A percentile compares a stretch with the other conserved stretches of the same genome.
Evolutionary conservation across 768 basidiomycete genomes (phyloP).

Genomic region (Mycena rosella): DNA sequence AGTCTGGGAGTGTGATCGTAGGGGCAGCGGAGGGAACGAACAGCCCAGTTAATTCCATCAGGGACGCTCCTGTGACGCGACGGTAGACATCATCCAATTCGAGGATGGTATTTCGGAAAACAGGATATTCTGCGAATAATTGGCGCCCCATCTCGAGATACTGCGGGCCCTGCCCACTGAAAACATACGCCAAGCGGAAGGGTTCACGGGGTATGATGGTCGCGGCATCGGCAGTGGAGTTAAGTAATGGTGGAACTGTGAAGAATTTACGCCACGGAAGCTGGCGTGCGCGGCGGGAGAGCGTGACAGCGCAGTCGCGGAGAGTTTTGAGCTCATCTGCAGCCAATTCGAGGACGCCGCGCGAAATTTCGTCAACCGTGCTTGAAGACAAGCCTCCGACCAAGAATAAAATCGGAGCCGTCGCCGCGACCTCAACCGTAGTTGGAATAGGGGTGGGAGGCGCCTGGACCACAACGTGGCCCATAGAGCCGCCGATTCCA

Average conservation of each 20-base stretch:
- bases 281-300: constrained; percentile 35
- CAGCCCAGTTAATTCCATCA: constrained; percentile 45
- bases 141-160: constrained; percentile 50
- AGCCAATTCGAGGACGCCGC: neutral
- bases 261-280: constrained; percentile 36
- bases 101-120: constrained; percentile 46
- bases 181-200: constrained; percentile 46
- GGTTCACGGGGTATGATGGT: constrained; percentile 27
- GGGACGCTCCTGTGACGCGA: constrained; percentile 38
- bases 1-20: neutral
- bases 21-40: constrained; percentile 31
- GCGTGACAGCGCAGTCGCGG: constrained; percentile 19
- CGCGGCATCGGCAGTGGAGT: constrained; percentile 16
- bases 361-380: constrained; percentile 3
- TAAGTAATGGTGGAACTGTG: constrained; percentile 4
- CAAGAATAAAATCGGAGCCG: constrained; percentile 4
- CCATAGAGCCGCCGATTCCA: constrained; percentile 11
- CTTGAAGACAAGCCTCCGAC: constrained; percentile 11
- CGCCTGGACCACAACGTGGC: constrained; percentile 19
- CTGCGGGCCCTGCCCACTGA: constrained; percentile 52
- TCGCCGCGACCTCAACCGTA: neutral
- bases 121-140: constrained; percentile 40
- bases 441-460: constrained; percentile 6
- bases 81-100: constrained; percentile 44
- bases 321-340: neutral